Conservation (phyloP, 768 basidiomycete genomes). For the Trametes villosa region DNA sequence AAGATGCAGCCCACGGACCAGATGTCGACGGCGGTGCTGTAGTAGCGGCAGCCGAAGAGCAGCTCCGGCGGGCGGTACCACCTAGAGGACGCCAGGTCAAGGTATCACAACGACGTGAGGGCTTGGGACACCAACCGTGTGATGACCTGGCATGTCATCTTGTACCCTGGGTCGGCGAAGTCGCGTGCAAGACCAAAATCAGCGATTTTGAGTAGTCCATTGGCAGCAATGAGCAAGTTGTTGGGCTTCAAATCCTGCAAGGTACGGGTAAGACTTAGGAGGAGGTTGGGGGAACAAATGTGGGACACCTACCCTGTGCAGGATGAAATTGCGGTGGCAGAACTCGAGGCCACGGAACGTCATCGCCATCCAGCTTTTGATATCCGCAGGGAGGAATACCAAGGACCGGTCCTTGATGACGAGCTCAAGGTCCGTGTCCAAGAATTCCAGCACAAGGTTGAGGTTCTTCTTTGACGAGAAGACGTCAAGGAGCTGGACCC, state of each 20-base stretch:
- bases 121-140: conserved; percentile 69
- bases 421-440: conserved; percentile 95
- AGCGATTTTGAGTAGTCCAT: conserved; percentile 93
- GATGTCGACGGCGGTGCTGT: conserved; percentile 90
- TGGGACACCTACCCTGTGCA: conserved; percentile 75
- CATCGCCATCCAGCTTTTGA: conserved; percentile 99
- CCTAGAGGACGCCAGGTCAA: conserved; percentile 50
- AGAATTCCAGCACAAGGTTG: conserved; percentile 95
- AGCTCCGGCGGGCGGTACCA: conserved; percentile 99
- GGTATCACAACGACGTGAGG: conserved; percentile 5
- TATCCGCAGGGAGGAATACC: conserved; percentile 93
- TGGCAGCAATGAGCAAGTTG: conserved; percentile 90
- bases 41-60: conserved; percentile 87
- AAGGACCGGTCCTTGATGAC: conserved; percentile 93
- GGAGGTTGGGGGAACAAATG: background rate
- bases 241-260: conserved; percentile 95
- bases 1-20: conserved; percentile 99
- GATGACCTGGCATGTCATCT: conserved; percentile 99
- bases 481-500: conserved; percentile 84
- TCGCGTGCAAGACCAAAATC: conserved; percentile 99
- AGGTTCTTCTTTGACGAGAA: conserved; percentile 96
- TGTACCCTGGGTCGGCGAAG: conserved; percentile 91
- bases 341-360: conserved; percentile 97
- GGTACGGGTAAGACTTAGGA: background rate
- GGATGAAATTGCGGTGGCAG: conserved; percentile 91